Base-by-base conservation (phyloP, 148 eudicot species). In the Rhododendron ferrugineum region DNA sequence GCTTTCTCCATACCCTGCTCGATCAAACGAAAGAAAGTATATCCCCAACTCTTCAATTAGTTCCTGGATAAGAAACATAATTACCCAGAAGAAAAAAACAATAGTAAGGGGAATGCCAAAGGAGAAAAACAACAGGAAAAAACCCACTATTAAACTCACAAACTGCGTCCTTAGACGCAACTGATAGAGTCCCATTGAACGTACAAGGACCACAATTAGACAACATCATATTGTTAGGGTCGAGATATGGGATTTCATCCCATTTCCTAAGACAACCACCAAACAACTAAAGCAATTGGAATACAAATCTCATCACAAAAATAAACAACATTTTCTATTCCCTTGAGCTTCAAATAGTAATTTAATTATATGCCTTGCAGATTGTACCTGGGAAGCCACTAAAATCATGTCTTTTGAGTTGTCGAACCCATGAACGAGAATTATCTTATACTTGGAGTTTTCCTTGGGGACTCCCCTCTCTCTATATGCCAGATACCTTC, bases 351-450 rank as follows among this genome's bases (percentile, higher is more conserved):
- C 75, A 70, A 13, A 70, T 70, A 36, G 32, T 68, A 68, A 30
- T 28, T 10, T 13, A n/a, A n/a, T n/a, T n/a, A 28, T 64, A 64
- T n/a, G 72, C 72, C 32, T 64, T 64, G 72, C 13, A 64, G 72
- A 64, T 26, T 64, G 32, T 91, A 96, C 99, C 87, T 93, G 90
- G 54, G 99, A 89, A 11, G 92, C 93, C 81, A 87, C 79, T 79
- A 96, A 92, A 78, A 91, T 88, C 92, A 94, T 91, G 11, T 96
- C 97, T 81, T 94, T 96, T 30, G 89, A 90, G 84, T 94, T 93
- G 26, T 91, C 98, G 86, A 92, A 92, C 11, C 98, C 99, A 90
- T 96, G 99, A 88, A 92, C 92, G 84, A 95, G 83, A 79, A 96
- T 91, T 74, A 96, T 84, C 89, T 88, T 93, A 87, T 90, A 92